phyloP scores from a whole-genome alignment of 148 eudicot species.

The Dianthus caryophyllus region DNA sequence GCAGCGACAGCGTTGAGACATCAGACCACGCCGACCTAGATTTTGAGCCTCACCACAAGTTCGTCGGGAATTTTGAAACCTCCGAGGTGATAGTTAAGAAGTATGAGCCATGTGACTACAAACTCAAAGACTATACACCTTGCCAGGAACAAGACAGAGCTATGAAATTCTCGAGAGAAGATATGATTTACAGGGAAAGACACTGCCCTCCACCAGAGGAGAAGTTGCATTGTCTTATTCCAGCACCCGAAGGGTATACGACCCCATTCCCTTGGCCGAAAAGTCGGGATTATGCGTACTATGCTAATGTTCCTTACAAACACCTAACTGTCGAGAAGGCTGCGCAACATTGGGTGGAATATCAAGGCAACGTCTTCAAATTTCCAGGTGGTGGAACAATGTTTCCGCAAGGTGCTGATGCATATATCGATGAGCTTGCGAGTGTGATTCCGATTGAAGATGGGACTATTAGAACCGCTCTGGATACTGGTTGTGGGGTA shows the following conservation, averaged over 20 bases:
- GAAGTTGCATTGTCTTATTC: constrained; percentile 70
- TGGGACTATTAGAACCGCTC: constrained; percentile 67
- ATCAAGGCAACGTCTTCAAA: constrained; percentile 66
- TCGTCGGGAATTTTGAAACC: constrained; percentile 29
- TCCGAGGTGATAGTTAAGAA: constrained; percentile 45
- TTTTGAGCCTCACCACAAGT: constrained; percentile 55
- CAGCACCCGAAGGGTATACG: constrained; percentile 78
- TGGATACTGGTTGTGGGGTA: constrained; percentile 89
- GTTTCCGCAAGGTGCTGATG: constrained; percentile 93
- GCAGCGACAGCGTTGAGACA: constrained; percentile 31
- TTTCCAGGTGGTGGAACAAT: constrained; percentile 93
- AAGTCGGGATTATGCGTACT: constrained; percentile 72
- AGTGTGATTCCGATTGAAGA: constrained; percentile 70
- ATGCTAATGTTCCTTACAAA: constrained; percentile 84
- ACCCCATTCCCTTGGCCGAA: constrained; percentile 85
- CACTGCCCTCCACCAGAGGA: constrained; percentile 70
- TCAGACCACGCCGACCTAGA: constrained; percentile 29
- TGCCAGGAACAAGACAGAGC: constrained; percentile 85
- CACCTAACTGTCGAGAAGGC: constrained; percentile 78
- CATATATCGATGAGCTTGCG: constrained; percentile 80
- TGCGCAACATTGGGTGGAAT: constrained; percentile 77
- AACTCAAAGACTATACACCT: constrained; percentile 70
- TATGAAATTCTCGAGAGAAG: constrained; percentile 75
- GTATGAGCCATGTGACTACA: constrained; percentile 48
- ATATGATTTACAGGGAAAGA: constrained; percentile 78